These are phyloP conservation scores for Penicillium hesseltinei DNA, from an alignment of 2,329 filamentous ascomycete genomes.

Conservation along the genomic window DNA sequence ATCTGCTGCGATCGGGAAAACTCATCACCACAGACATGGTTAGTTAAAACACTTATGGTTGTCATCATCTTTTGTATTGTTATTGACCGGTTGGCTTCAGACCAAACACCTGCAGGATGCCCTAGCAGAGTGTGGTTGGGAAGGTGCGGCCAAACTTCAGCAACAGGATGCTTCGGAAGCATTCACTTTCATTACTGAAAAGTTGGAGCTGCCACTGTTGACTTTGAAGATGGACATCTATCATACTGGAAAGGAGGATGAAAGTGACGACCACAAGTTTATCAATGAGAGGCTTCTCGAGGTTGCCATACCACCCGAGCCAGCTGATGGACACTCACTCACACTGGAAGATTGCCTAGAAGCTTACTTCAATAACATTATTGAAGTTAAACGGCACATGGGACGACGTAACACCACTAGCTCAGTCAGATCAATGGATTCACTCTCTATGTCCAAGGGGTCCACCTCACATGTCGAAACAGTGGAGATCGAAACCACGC, in stretches of 20 bases:
- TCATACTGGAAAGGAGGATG: slow-evolving; percentile 80
- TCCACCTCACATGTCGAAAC: slow-evolving; percentile 43
- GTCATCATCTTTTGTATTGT: slow-evolving; percentile 4
- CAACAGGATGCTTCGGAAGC: slow-evolving; percentile 97
- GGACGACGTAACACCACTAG: slow-evolving; percentile 59
- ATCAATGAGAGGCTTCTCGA: slow-evolving; percentile 89
- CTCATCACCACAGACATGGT: slow-evolving; percentile 84
- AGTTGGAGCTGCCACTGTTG: slow-evolving; percentile 79
- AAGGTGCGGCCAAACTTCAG: slow-evolving; percentile 69
- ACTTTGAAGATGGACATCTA: slow-evolving; percentile 93
- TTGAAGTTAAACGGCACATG: slow-evolving; percentile 80
- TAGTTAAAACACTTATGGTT: slow-evolving; percentile 17
- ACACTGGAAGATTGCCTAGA: slow-evolving; percentile 89
- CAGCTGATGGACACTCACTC: slow-evolving; percentile 64
- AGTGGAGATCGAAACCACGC: slow-evolving; percentile 41
- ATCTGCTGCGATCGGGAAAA: slow-evolving; percentile 79
- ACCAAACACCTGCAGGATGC: slow-evolving; percentile 80
- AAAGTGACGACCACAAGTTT: slow-evolving; percentile 88
- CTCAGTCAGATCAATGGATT: slow-evolving; percentile 42
- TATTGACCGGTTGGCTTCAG: slow-evolving; percentile 42
- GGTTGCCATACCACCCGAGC: slow-evolving; percentile 78
- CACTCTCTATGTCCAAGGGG: slow-evolving; percentile 34
- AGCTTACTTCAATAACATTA: slow-evolving; percentile 89
- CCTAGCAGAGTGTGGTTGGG: slow-evolving; percentile 83
- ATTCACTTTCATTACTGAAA: slow-evolving; percentile 91